These are phyloP conservation scores for Colletotrichum godetiae DNA, from an alignment of 2,329 filamentous ascomycete genomes.

Conservation along the genomic window DNA sequence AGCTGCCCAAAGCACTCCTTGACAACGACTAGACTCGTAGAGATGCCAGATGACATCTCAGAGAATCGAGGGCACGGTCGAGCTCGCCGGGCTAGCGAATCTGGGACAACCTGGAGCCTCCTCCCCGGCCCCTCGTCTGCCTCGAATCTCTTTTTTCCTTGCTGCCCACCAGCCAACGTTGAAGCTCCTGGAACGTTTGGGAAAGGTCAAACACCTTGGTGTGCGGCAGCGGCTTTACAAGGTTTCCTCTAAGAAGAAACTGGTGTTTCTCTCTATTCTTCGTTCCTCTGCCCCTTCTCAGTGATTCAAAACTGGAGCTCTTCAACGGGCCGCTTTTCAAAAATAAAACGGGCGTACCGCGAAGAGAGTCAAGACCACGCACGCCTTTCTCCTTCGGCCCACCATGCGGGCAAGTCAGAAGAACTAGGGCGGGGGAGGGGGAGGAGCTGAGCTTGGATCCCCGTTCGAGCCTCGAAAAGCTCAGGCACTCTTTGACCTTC, in stretches of 20 bases:
- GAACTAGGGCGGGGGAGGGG: not conserved
- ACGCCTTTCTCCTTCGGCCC: constrained; percentile 15
- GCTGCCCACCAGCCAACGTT: not conserved
- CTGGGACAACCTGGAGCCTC: constrained; percentile 2
- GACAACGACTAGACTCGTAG: not conserved
- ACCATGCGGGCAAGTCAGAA: not conserved
- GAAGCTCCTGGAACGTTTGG: not conserved
- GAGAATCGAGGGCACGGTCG: constrained; percentile 3
- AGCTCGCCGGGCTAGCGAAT: not conserved
- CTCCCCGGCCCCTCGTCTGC: not conserved
- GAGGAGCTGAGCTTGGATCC: constrained; percentile 3
- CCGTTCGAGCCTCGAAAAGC: constrained; percentile 31
- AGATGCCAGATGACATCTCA: constrained; percentile 2
- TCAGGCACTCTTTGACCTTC: constrained; percentile 33
- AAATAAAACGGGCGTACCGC: constrained; percentile 7
- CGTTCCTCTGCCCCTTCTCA: not conserved
- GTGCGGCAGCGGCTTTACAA: constrained; percentile 11
- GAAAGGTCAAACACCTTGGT: constrained; percentile 9
- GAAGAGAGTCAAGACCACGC: constrained; percentile 7
- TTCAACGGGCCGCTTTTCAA: not conserved
- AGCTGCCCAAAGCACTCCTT: not conserved
- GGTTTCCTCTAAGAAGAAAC: constrained; percentile 9
- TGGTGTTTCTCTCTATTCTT: constrained; percentile 14
- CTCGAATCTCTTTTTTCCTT: not conserved
- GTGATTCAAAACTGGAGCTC: not conserved